Percentiles rank a stretch among this genome's conserved stretches.
phyloP scores from a whole-genome alignment of 192 early-diverging fungal genomes.

The Tieghemiomyces parasiticus region DNA sequence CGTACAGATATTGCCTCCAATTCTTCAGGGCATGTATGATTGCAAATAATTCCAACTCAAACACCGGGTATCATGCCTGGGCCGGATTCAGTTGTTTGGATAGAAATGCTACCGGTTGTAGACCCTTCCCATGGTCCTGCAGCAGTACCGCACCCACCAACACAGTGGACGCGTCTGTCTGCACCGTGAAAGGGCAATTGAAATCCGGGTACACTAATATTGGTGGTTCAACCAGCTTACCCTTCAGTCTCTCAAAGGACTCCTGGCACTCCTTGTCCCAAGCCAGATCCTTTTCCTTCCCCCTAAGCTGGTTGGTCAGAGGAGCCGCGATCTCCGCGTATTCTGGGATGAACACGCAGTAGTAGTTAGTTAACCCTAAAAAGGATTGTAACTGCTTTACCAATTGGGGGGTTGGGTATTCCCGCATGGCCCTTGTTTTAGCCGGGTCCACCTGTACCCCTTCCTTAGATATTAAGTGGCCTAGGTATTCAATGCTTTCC shows the following conservation, averaged over 20 bases:
- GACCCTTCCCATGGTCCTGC: background rate
- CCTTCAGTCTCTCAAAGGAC: background rate
- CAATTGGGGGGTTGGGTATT: background rate
- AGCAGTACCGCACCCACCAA: background rate
- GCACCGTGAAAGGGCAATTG: background rate
- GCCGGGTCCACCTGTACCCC: constrained; percentile 13
- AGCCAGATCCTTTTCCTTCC: background rate
- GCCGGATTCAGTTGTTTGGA: background rate
- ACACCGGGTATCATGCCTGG: background rate
- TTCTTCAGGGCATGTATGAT: background rate
- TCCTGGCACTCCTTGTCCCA: background rate
- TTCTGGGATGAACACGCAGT: background rate
- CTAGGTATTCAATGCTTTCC: constrained; percentile 14
- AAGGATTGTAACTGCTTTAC: background rate
- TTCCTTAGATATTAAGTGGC: constrained; percentile 14
- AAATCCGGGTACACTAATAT: background rate
- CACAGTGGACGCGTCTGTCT: background rate
- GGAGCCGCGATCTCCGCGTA: background rate
- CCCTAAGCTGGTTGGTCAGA: background rate
- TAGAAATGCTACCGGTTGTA: background rate
- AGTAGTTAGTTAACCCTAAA: constrained; percentile 1
- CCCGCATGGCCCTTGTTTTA: constrained; percentile 13
- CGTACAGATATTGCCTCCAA: background rate
- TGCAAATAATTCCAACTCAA: background rate
- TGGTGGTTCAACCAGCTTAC: background rate